Percentiles rank a stretch among this genome's conserved stretches.
phyloP scores from a whole-genome alignment of 169 alveolate species.

The Eimeria tenella region DNA sequence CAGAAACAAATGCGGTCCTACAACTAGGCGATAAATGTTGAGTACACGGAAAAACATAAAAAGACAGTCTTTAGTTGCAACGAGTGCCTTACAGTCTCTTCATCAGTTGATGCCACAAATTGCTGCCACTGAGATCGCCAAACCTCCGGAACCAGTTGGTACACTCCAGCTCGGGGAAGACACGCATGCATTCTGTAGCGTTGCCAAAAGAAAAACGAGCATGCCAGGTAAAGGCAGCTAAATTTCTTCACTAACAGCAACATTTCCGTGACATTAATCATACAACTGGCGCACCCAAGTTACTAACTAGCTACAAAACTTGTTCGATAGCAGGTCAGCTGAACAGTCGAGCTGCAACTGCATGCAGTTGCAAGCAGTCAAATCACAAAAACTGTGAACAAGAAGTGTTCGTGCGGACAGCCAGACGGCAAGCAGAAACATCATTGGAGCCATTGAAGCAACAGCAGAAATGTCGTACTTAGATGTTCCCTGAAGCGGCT shows the following conservation, averaged over 20 bases:
- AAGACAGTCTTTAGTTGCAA: neutral
- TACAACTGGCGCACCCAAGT: too few species aligned
- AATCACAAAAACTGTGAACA: too few species aligned
- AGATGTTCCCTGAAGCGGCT: slow-evolving; percentile 37
- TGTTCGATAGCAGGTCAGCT: too few species aligned
- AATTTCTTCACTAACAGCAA: too few species aligned
- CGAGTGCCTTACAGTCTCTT: slow-evolving; percentile 28
- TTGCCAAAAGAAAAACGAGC: neutral
- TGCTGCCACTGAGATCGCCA: slow-evolving; percentile 77
- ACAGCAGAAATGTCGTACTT: neutral
- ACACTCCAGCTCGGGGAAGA: slow-evolving; percentile 62
- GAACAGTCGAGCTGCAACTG: too few species aligned
- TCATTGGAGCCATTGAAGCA: neutral
- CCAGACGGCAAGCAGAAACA: neutral
- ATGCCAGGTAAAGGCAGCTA: neutral
- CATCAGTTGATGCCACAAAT: slow-evolving; percentile 54
- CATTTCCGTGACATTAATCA: too few species aligned
- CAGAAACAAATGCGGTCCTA: neutral
- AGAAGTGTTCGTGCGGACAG: neutral
- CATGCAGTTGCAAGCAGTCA: too few species aligned
- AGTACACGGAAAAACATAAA: neutral
- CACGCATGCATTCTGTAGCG: slow-evolving; percentile 61
- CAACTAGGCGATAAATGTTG: neutral
- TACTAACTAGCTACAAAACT: too few species aligned
- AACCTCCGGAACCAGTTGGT: slow-evolving; percentile 52